These are phyloP conservation scores for Bruguiera gymnorhiza DNA, from an alignment of 345 rosid genomes.

Conservation along the genomic window DNA sequence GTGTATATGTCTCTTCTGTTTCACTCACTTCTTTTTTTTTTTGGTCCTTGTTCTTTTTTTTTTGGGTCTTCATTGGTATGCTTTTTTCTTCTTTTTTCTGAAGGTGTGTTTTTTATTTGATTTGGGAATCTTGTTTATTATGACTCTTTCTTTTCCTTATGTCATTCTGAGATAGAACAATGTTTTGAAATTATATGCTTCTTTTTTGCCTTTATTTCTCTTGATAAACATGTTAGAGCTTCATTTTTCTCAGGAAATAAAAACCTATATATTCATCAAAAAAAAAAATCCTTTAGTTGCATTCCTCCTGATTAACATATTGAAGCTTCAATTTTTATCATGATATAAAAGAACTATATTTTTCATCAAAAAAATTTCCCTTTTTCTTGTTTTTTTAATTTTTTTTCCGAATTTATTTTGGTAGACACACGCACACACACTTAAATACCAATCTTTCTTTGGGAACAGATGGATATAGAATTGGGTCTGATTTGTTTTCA, in stretches of 20 bases:
- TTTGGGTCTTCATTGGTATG: neutral
- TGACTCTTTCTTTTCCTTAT: neutral
- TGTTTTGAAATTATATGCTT: neutral
- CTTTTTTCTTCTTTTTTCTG: neutral
- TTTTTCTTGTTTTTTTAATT: neutral
- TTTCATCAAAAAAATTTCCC: neutral
- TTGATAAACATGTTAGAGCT: no score
- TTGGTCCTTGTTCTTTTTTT: neutral
- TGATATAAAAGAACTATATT: neutral
- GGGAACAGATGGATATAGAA: neutral
- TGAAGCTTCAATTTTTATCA: no score
- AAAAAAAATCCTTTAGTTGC: no score
- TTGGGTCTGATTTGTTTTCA: neutral
- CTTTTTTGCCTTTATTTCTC: neutral
- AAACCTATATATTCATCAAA: no score
- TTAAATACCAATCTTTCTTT: no score
- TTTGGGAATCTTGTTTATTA: slow-evolving; percentile 8
- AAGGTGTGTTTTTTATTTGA: slow-evolving; percentile 13
- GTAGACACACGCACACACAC: neutral
- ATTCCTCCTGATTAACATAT: no score
- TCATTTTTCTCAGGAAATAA: no score
- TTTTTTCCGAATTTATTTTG: neutral
- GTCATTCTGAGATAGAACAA: neutral
- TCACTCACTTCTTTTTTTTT: neutral
- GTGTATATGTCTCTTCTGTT: neutral